Percentiles rank a stretch among this genome's conserved stretches.
Conservation (phyloP, 495 filamentous ascomycete species). For the Tuber brumale region DNA sequence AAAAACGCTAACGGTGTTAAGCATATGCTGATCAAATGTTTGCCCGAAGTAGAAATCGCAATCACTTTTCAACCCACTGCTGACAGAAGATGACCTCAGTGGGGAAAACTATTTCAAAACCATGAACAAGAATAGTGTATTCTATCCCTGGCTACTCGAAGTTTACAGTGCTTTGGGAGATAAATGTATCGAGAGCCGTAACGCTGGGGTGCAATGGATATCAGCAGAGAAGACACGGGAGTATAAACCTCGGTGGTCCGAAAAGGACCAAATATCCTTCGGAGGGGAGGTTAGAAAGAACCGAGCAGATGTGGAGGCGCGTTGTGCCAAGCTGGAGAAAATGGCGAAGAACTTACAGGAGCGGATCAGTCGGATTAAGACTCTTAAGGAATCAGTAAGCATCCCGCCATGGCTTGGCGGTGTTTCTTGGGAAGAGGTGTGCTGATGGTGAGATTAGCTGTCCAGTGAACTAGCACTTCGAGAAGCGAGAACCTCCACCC, state of each 20-base stretch:
- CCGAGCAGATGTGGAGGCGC: not conserved
- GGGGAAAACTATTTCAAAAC: slow-evolving; percentile 8
- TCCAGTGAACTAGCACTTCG: not conserved
- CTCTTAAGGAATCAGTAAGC: slow-evolving; percentile 3
- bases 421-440: not conserved
- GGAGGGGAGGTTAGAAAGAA: not conserved
- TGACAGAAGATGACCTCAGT: slow-evolving; percentile 4
- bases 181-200: not conserved
- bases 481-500: slow-evolving; percentile 5
- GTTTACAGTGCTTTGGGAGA: not conserved
- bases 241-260: slow-evolving; percentile 1
- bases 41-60: no score
- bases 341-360: not conserved
- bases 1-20: no score
- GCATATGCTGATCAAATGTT: no score
- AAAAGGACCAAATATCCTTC: not conserved
- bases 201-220: not conserved
- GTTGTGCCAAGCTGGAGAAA: not conserved
- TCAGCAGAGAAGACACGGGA: not conserved
- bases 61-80: not conserved
- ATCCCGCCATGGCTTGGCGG: not conserved
- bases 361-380: not conserved
- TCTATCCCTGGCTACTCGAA: slow-evolving; percentile 5
- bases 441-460: not conserved
- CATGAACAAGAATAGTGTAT: slow-evolving; percentile 5